Evolutionary conservation across 495 filamentous ascomycete genomes (phyloP).

Genomic region (Aspergillus hancockii): DNA sequence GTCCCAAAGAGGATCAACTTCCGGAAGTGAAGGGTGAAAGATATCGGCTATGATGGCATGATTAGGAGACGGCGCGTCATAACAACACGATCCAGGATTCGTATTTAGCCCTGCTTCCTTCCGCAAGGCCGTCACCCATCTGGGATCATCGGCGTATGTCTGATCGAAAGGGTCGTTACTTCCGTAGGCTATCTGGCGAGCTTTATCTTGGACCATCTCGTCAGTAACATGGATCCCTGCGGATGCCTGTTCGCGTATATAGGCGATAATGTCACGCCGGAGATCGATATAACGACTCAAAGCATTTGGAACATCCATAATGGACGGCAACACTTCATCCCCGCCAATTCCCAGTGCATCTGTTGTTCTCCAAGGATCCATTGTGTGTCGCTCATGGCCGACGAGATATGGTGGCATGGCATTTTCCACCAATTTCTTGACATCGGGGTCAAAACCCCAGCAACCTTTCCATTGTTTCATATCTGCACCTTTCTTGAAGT

Average conservation of each 20-base stretch:
- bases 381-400: slow-evolving; percentile 23
- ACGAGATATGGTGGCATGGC: slow-evolving; percentile 56
- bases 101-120: slow-evolving; percentile 4
- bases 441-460: slow-evolving; percentile 65
- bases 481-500: slow-evolving; percentile 61
- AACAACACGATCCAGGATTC: not conserved
- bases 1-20: not conserved
- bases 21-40: not conserved
- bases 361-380: slow-evolving; percentile 25
- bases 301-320: slow-evolving; percentile 3
- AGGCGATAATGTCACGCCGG: slow-evolving; percentile 3
- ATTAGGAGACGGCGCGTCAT: not conserved
- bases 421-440: slow-evolving; percentile 62
- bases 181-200: slow-evolving; percentile 59
- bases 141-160: slow-evolving; percentile 58
- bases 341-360: slow-evolving; percentile 3
- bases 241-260: slow-evolving; percentile 11
- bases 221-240: slow-evolving; percentile 11
- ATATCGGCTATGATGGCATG: not conserved
- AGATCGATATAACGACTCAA: slow-evolving; percentile 7
- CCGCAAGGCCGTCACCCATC: slow-evolving; percentile 59
- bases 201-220: slow-evolving; percentile 31
- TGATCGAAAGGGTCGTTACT: slow-evolving; percentile 63
- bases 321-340: not conserved
- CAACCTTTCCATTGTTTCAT: slow-evolving; percentile 69